These are phyloP conservation scores for Tephrocybe rancida DNA, from an alignment of 768 basidiomycete genomes.

Conservation along the genomic window DNA sequence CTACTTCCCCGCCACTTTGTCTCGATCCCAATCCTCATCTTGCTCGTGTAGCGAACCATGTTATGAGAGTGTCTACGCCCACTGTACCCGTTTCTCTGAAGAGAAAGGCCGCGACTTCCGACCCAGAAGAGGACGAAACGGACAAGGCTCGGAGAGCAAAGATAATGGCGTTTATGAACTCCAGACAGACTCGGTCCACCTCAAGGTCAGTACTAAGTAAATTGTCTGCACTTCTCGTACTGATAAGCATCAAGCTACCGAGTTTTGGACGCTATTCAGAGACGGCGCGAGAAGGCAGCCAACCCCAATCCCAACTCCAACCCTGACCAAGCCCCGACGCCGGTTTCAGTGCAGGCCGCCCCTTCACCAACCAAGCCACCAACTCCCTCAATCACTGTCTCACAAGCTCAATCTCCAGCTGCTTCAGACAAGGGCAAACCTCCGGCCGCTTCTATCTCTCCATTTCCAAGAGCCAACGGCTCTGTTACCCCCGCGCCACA, in stretches of 20 bases:
- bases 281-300: slow-evolving; percentile 27
- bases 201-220: slow-evolving; percentile 45
- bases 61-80: slow-evolving; percentile 72
- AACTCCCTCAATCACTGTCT: slow-evolving; percentile 29
- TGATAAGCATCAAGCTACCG: slow-evolving; percentile 45
- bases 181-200: slow-evolving; percentile 48
- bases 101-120: slow-evolving; percentile 69
- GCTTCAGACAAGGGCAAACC: slow-evolving; percentile 28
- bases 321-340: slow-evolving; percentile 22
- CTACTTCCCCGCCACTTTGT: slow-evolving; percentile 76
- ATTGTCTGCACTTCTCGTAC: background rate
- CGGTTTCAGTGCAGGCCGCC: slow-evolving; percentile 16
- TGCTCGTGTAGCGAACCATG: slow-evolving; percentile 73
- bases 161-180: slow-evolving; percentile 81
- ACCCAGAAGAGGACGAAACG: slow-evolving; percentile 76
- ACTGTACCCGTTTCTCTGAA: slow-evolving; percentile 76
- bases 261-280: slow-evolving; percentile 54
- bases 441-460: slow-evolving; percentile 24
- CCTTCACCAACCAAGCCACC: slow-evolving; percentile 28
- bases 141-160: slow-evolving; percentile 73
- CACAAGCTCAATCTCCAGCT: slow-evolving; percentile 33
- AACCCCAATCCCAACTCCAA: slow-evolving; percentile 18
- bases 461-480: slow-evolving; percentile 29
- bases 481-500: slow-evolving; percentile 36
- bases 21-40: slow-evolving; percentile 81